Evolutionary conservation across 257 asterid species (phyloP), one percentile per base, ranked within the genome.

Genomic region (Dorcoceras hygrometricum): DNA sequence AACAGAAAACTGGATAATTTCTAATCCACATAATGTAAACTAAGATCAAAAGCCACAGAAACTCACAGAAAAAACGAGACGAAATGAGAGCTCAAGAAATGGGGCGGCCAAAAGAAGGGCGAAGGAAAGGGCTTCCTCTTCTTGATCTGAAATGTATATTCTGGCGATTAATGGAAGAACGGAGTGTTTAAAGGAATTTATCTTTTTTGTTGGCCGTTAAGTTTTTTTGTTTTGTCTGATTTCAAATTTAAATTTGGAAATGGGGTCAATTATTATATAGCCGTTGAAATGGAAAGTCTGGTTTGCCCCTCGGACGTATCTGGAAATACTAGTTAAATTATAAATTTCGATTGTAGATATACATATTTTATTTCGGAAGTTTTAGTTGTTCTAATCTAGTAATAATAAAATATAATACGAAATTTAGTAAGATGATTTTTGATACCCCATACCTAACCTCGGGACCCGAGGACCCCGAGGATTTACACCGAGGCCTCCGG

Each of bases 211-310:
- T 0, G 27, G 31, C 78, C 67, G 76, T 71, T 69, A 72, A 29
- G 62, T 8, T 31, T 23, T 68, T 63, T 12, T n/a, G 51, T 36
- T 3, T 46, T 7, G 16, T 32, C 24, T 32, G 51, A 9, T 70
- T 70, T 64, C 36, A 78, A 73, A 67, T 81, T 81, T 75, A 67
- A 75, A 69, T 23, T 62, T 23, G 56, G 28, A 65, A 36, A 24
- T 36, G 24, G 46, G 36, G 18, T 2, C 59, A 18, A n/a, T 23
- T 51, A 23, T 60, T 32, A 58, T 53, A 36, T 76, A 68, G 81
- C 84, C 89, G 96, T 79, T 76, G 55, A 20, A 28, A 25, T 79
- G 74, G 55, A 20, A 28, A 25, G 10, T 36, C 3, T 2, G 6
- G 48, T 75, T 64, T 69, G 51, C 63, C 56, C 63, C 63, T n/a